Evolutionary conservation across 768 basidiomycete species (phyloP), one percentile per base, ranked within the genome.

Genomic region (Galerina sulciceps): DNA sequence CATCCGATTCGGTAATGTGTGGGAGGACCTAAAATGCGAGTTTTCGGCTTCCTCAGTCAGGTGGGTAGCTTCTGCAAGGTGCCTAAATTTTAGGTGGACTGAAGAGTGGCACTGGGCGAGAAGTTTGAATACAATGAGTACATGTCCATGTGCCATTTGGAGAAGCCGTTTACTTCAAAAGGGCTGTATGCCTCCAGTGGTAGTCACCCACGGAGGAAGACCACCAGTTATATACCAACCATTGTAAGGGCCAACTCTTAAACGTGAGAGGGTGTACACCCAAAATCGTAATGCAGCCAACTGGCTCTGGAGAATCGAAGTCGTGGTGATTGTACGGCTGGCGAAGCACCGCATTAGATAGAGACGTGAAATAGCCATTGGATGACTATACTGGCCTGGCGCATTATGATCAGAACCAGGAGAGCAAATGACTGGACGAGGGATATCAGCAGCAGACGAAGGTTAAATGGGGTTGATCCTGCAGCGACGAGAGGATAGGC

Each of bases 11-110:
- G 11, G 34, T 53, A 47, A 35, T 22, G 22, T 23, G 52, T 50
- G 48, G 38, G 45, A 45, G 47, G 23, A n/a, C 44, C 46, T 22
- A 41, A 60, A 42, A 49, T 50, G 43, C 15, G 34, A 18, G 36
- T 36, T 50, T 55, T 58, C 43, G 47, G 26, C 42, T 55, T 34
- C 48, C 53, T 34, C 35, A 40, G 53, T 50, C 53, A 55, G 53
- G 34, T 50, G 59, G 48, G 41, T 36, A 36, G 48, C 34, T 42
- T 40, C 35, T 51, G 43, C 47, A 55, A 20, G 46, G 53, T 60
- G 46, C 53, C 47, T 48, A 38, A 47, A 34, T 49, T 31, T 43
- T 18, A 38, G 17, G 10, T 34, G 42, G 26, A 31, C 37, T 51
- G 36, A 31, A 8, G 26, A 31, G 26, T 8, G 26, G 26, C 4